Base-by-base conservation (phyloP, 148 eudicot genomes). In the Cornus controversa region DNA sequence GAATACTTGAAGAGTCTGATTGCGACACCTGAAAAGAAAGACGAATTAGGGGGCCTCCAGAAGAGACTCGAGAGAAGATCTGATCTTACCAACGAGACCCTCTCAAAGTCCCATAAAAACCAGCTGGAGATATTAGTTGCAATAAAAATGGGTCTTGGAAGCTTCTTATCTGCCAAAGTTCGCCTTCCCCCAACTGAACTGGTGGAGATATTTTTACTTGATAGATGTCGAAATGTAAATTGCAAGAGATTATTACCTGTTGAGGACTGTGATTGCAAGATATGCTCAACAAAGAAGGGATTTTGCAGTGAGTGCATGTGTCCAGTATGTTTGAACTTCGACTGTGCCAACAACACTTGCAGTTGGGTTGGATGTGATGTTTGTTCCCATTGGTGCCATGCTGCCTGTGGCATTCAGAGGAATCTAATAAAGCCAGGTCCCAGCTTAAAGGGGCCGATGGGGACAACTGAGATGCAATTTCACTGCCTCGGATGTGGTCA, bases 291-390 rank as follows among this genome's bases (percentile, higher is more conserved):
- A 27, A 88, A 88, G 69, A 91, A 90, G 75, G 97, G 97, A 34
- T 93, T 91, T 72, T 93, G 97, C 78, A 91, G 93, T 45, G 95
- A 90, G 74, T 93, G 97, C 82, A 93, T 93, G 97, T 93, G 97
- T 34, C 92, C 92, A 1, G 84, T 91, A 26, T 93, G 97, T 77
- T 77, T 83, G 74, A 89, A 90, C 68, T 93, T 90, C 36, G 97
- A 93, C 74, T 93, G 89, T 69, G 95, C 97, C 24, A 88, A 31
- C 79, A 91, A 91, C 75, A 93, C 97, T 7, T 93, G 97, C 80
- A 91, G 92, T 82, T 93, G 97, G 97, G 95, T 93, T 66, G 97
- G 97, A 2, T 93, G 97, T 78, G 97, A 93, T 75, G 88, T 87
- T 25, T 93, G 97, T 79, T 87, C 92, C 58, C 97, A 93, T 79